Conservation (phyloP, 164 flowering plant species). For the Berberis vulgaris region DNA sequence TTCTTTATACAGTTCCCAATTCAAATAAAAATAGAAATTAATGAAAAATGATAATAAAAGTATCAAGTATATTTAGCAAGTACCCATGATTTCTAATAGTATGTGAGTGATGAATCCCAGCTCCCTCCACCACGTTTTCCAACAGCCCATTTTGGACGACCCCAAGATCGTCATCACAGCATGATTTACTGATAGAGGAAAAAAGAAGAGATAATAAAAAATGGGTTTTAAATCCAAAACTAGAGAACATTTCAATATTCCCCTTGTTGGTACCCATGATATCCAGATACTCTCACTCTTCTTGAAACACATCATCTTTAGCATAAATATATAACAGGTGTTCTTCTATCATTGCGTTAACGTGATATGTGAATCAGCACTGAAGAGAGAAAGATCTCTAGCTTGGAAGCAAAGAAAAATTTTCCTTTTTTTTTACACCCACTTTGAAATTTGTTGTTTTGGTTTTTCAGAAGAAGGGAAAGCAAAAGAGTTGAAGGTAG, state of each 20-base stretch:
- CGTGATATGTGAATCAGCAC: constrained; percentile 7
- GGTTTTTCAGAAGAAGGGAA: neutral
- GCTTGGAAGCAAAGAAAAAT: constrained; percentile 47
- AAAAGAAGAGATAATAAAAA: constrained; percentile 10
- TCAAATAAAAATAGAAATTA: neutral
- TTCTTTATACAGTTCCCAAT: neutral
- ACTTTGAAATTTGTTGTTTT: neutral
- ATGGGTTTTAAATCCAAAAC: constrained; percentile 3
- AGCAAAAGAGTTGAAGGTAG: neutral
- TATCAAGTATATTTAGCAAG: neutral
- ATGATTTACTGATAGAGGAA: constrained; percentile 10
- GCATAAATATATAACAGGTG: neutral
- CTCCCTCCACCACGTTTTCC: constrained; percentile 11
- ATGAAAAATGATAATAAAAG: neutral
- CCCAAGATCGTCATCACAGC: constrained; percentile 6
- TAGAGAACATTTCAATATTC: neutral
- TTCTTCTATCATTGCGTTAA: too few relatives aligned
- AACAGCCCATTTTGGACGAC: constrained; percentile 10
- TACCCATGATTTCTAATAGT: constrained; percentile 21
- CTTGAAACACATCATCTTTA: neutral
- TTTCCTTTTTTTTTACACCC: neutral
- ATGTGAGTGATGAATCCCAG: constrained; percentile 10
- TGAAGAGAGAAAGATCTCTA: constrained; percentile 14
- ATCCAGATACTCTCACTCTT: neutral
- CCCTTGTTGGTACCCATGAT: constrained; percentile 19